These are phyloP conservation scores for Mycena chlorophos DNA, from an alignment of 768 basidiomycete genomes.

Conservation along the genomic window DNA sequence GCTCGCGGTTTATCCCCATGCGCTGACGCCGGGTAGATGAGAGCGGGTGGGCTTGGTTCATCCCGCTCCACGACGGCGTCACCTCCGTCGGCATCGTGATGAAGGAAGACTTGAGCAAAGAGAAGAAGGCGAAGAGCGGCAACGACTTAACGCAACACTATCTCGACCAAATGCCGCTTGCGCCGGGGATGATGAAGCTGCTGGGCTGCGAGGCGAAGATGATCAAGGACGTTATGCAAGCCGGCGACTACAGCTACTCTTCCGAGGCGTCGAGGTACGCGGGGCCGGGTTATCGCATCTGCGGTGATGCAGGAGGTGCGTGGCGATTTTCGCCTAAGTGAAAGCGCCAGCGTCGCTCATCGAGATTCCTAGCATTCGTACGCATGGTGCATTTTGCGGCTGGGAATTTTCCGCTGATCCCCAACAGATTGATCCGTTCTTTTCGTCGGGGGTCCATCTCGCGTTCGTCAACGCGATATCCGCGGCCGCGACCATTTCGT, in stretches of 20 bases:
- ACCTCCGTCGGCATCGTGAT: slow-evolving; percentile 40
- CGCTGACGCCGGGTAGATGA: slow-evolving; percentile 29
- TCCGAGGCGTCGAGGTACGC: slow-evolving; percentile 35
- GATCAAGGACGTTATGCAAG: slow-evolving; percentile 29
- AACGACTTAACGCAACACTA: slow-evolving; percentile 24
- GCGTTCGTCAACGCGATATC: slow-evolving; percentile 41
- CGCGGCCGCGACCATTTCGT: slow-evolving; percentile 39
- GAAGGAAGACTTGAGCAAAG: slow-evolving; percentile 29
- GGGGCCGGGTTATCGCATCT: slow-evolving; percentile 34
- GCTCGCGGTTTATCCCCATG: too few species aligned
- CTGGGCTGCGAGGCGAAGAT: slow-evolving; percentile 28
- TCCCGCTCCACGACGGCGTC: slow-evolving; percentile 37
- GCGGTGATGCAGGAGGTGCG: slow-evolving; percentile 33
- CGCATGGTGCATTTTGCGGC: too few species aligned
- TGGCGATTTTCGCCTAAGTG: not conserved
- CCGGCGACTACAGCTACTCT: slow-evolving; percentile 34
- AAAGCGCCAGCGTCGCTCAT: not conserved
- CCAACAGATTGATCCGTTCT: slow-evolving; percentile 44
- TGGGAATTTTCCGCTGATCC: not conserved
- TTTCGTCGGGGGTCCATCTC: slow-evolving; percentile 46
- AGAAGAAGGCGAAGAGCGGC: slow-evolving; percentile 3
- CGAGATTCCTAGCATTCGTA: slow-evolving; percentile 1
- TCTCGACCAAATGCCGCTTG: slow-evolving; percentile 29
- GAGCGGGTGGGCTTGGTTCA: slow-evolving; percentile 42
- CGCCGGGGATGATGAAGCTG: slow-evolving; percentile 27